Percentiles rank a stretch among this genome's conserved stretches.
Conservation (phyloP, 2,329 filamentous ascomycete species). For the Pseudopithomyces chartarum region DNA sequence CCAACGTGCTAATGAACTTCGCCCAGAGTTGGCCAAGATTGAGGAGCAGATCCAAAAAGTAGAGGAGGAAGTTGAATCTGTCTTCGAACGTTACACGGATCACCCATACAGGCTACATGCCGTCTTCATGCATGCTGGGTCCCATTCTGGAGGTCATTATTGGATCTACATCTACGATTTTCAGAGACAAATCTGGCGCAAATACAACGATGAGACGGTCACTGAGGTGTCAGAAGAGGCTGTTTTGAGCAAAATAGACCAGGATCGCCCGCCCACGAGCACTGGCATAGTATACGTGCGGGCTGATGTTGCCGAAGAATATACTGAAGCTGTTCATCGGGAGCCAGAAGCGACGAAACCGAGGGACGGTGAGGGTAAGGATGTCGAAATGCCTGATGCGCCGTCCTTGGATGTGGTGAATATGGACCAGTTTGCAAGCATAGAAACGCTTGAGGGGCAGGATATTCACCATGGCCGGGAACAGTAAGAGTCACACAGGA, state of each 20-base stretch:
- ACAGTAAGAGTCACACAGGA: slow-evolving; percentile 1
- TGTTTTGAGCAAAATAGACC: slow-evolving; percentile 71
- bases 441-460: not conserved
- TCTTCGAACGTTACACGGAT: slow-evolving; percentile 68
- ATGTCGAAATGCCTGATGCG: slow-evolving; percentile 17
- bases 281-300: slow-evolving; percentile 82
- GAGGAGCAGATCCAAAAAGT: slow-evolving; percentile 51
- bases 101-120: slow-evolving; percentile 84
- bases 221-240: slow-evolving; percentile 67
- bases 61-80: slow-evolving; percentile 55
- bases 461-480: not conserved
- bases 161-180: slow-evolving; percentile 98
- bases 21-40: slow-evolving; percentile 31
- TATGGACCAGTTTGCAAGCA: not conserved
- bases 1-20: slow-evolving; percentile 26
- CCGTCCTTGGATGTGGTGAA: not conserved
- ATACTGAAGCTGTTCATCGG: slow-evolving; percentile 59
- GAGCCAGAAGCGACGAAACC: slow-evolving; percentile 13
- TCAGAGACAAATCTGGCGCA: slow-evolving; percentile 78
- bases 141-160: slow-evolving; percentile 75
- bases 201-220: slow-evolving; percentile 90
- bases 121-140: slow-evolving; percentile 87
- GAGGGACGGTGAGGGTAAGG: not conserved
- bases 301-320: slow-evolving; percentile 64
- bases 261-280: slow-evolving; percentile 50